A percentile compares a stretch with the other conserved stretches of the same genome.
Evolutionary conservation across 768 basidiomycete genomes (phyloP).

Genomic region (Mycena polygramma): DNA sequence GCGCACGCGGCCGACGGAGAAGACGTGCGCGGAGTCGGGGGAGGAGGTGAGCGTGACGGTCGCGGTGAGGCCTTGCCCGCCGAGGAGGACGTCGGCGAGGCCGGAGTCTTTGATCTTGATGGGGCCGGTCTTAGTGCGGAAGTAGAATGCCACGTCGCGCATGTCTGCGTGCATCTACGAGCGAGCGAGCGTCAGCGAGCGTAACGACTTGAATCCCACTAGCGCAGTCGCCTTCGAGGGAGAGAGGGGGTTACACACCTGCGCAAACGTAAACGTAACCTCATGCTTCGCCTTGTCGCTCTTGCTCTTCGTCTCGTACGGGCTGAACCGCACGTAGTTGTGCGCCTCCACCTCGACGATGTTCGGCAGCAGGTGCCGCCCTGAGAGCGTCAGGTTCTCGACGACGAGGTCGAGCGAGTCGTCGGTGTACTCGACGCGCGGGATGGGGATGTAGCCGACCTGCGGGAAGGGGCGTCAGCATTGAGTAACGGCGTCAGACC

Average conservation of each 20-base stretch:
- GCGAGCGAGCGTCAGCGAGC: constrained; percentile 75
- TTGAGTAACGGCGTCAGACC: no score
- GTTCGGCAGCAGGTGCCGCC: constrained; percentile 91
- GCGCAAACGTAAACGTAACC: constrained; percentile 80
- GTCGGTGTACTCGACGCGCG: constrained; percentile 94
- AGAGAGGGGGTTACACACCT: no score
- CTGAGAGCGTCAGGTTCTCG: constrained; percentile 92
- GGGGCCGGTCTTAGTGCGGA: constrained; percentile 82
- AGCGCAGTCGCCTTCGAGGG: no score
- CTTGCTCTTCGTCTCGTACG: constrained; percentile 37
- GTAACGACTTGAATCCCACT: no score
- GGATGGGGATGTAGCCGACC: constrained; percentile 80
- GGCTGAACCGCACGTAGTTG: constrained; percentile 86
- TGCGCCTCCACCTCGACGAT: constrained; percentile 78
- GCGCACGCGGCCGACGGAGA: constrained; percentile 78
- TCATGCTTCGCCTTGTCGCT: constrained; percentile 76
- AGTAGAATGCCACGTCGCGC: constrained; percentile 93
- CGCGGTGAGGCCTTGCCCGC: constrained; percentile 74
- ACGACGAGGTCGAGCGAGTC: constrained; percentile 89
- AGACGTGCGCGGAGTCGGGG: constrained; percentile 75
- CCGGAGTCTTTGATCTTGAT: constrained; percentile 87
- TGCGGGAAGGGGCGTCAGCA: neutral
- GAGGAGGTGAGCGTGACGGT: constrained; percentile 69
- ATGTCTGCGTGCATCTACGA: constrained; percentile 96
- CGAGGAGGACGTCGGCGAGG: constrained; percentile 86